Conservation (phyloP, 176 grass and related monocot species). For the Poa pratensis region DNA sequence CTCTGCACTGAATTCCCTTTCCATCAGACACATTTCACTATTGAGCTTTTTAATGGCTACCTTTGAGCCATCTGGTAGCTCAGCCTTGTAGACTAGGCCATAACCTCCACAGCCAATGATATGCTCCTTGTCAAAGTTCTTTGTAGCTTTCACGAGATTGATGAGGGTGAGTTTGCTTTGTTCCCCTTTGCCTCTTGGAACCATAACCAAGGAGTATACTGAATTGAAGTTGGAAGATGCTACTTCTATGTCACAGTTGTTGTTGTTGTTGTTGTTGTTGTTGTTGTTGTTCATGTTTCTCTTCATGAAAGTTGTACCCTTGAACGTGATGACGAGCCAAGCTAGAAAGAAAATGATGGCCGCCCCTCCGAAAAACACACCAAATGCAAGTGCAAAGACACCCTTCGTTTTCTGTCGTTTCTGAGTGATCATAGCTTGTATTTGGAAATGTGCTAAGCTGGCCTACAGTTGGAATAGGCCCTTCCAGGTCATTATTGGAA, state of each 20-base stretch:
- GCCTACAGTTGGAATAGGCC: slow-evolving; percentile 43
- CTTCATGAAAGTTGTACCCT: not conserved
- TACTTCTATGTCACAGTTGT: not conserved
- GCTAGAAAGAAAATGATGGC: slow-evolving; percentile 41
- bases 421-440: slow-evolving; percentile 40
- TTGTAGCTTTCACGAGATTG: slow-evolving; percentile 67
- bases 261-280: not conserved
- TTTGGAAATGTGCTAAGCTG: slow-evolving; percentile 56
- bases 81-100: slow-evolving; percentile 78
- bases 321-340: slow-evolving; percentile 24
- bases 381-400: slow-evolving; percentile 40
- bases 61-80: slow-evolving; percentile 46
- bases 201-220: slow-evolving; percentile 37
- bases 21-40: slow-evolving; percentile 57
- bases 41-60: slow-evolving; percentile 67
- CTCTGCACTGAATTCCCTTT: slow-evolving; percentile 71
- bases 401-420: not conserved
- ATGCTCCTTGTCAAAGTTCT: slow-evolving; percentile 66
- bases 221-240: slow-evolving; percentile 20
- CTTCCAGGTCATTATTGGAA: slow-evolving; percentile 57
- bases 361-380: slow-evolving; percentile 47
- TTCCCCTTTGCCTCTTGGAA: slow-evolving; percentile 18
- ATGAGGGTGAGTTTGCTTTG: slow-evolving; percentile 37
- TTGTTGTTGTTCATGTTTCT: slow-evolving; percentile 19
- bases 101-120: slow-evolving; percentile 73